Base-by-base conservation (phyloP, 306 rosid genomes). In the Delonix regia region DNA sequence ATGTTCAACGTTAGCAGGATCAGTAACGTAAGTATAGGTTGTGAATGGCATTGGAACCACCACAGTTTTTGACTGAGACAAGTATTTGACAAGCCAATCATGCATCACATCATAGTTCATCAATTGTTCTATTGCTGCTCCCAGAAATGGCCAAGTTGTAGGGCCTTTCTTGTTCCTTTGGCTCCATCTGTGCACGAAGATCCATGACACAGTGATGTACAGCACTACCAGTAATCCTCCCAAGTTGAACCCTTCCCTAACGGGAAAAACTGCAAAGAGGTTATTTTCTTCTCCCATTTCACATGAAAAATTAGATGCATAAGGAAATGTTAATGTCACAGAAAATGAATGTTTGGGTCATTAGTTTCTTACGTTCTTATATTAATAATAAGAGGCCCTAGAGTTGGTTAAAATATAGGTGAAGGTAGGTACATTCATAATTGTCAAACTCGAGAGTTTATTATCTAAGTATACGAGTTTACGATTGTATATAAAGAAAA, bases 21-120 rank as follows among this genome's bases (percentile, higher is more conserved):
- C 93, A 27, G 99, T 97, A 85, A 92, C 90, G 76, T 92, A 94
- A 22, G 97, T 94, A 25, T 92, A 90, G 15, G 97, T 92, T 42
- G 89, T 89, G 87, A 90, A 90, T 9, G 97, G 97, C 99, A 94
- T 94, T 8, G 92, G 97, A 28, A 94, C 97, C 22, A 90, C 97
- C 4, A 90, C 87, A 48, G 99, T 85, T 80, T 77, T 89, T 3
- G 87, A 85, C 28, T 82, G 80, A 0, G 89, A 75, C 18, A 94
- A 83, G 81, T 94, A 92, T 1, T 76, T 49, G 16, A 88, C 91
- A 18, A 92, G 87, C 97, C 99, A 94, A 77, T 92, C 99, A 10
- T 94, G 99, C 97, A 94, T 94, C 56, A 89, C 80, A 42, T 90
- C 89, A 80, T 89, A 92, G 88, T 94, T 89, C 56, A 83, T 65